Percentiles rank a stretch among this genome's conserved stretches.
These are phyloP conservation scores for Rhodocollybia butyracea DNA, from an alignment of 768 basidiomycete species.

Conservation along the genomic window DNA sequence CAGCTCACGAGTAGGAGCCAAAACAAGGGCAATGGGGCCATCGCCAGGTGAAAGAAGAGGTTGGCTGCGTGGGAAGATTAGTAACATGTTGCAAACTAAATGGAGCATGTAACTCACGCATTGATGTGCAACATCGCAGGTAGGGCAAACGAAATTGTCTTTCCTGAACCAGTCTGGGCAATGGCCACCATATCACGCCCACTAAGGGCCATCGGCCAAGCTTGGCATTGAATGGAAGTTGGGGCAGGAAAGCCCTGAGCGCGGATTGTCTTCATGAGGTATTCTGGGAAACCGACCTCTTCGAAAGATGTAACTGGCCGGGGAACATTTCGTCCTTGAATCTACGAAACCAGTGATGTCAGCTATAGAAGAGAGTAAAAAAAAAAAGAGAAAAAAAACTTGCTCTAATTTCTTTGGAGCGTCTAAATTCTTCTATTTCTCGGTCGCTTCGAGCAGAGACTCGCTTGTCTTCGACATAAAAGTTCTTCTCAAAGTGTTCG, in stretches of 20 bases:
- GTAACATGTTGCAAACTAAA: neutral
- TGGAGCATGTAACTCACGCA: constrained; percentile 57
- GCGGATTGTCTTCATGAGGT: constrained; percentile 89
- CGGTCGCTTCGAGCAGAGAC: constrained; percentile 74
- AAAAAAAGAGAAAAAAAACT: constrained; percentile 9
- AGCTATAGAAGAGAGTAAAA: neutral
- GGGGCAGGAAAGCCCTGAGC: constrained; percentile 91
- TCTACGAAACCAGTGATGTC: constrained; percentile 36
- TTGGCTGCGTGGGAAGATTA: constrained; percentile 44
- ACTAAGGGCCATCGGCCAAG: constrained; percentile 98
- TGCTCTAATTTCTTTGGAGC: constrained; percentile 84
- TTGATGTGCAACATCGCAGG: constrained; percentile 99
- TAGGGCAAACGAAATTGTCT: constrained; percentile 97
- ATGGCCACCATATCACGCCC: constrained; percentile 95
- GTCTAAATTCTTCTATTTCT: constrained; percentile 87
- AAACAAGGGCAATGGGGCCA: constrained; percentile 94
- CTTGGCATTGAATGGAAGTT: constrained; percentile 96
- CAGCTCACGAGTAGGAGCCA: constrained; percentile 97
- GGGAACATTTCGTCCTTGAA: constrained; percentile 86
- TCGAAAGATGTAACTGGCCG: constrained; percentile 91
- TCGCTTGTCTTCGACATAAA: constrained; percentile 87
- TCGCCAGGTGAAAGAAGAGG: constrained; percentile 91
- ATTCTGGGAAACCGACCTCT: constrained; percentile 95
- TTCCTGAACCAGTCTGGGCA: constrained; percentile 97
- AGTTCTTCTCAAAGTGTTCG: constrained; percentile 95